Percentiles rank a stretch among this genome's conserved stretches.
Evolutionary conservation across 441 rosid species (phyloP).

Genomic region (Caryocar brasiliense): DNA sequence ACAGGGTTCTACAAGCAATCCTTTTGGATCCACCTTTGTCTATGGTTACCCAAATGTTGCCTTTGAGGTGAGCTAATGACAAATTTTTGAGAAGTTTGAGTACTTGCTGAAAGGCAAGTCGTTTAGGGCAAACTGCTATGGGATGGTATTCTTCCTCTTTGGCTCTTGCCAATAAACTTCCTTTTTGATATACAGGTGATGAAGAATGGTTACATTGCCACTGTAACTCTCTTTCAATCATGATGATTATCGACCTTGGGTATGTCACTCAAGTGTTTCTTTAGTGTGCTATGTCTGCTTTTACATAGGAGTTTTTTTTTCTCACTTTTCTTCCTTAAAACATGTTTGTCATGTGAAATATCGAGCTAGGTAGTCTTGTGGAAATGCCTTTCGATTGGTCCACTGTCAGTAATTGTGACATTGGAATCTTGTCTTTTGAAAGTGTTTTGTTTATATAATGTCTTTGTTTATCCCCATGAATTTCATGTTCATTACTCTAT

Average conservation of each 20-base stretch:
- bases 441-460: too few relatives aligned
- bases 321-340: background rate
- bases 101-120: background rate
- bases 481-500: too few relatives aligned
- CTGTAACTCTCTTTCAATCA: conserved; percentile 79
- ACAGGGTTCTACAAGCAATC: conserved; percentile 88
- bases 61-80: conserved; percentile 57
- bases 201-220: conserved; percentile 89
- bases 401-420: too few relatives aligned
- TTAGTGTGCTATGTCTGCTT: too few relatives aligned
- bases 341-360: too few relatives aligned
- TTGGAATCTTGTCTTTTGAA: too few relatives aligned
- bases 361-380: too few relatives aligned
- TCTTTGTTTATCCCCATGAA: too few relatives aligned
- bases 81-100: background rate
- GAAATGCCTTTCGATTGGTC: too few relatives aligned
- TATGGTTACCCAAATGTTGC: conserved; percentile 92
- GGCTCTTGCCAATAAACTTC: conserved; percentile 11
- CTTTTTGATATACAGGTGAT: conserved; percentile 51
- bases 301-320: background rate
- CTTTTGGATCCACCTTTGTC: conserved; percentile 90
- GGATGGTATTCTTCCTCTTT: background rate
- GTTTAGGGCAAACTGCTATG: background rate
- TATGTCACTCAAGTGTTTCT: too few relatives aligned
- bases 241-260: conserved; percentile 14